Base-by-base conservation (phyloP, 768 basidiomycete species). In the Tulasnella sp. region DNA sequence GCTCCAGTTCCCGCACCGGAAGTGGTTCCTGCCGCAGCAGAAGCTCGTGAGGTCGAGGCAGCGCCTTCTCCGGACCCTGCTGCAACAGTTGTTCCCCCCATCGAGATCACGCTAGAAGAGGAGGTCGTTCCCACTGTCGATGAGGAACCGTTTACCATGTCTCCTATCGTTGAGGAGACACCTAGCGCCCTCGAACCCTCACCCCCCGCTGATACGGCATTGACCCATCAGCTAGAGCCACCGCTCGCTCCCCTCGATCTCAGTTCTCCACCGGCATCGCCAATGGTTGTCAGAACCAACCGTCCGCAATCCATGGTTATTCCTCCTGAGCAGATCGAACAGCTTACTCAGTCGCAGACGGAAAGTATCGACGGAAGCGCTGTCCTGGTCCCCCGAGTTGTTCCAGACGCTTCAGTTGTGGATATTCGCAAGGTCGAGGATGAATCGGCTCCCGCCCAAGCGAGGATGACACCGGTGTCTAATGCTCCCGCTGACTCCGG, bases 261-360 rank as follows among this genome's bases (percentile, higher is more conserved):
- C 4, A n/a, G 35, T 21, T 53, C 52, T 40, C 52, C 52, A n/a
- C 52, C 52, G 12, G 35, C 34, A n/a, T 53, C 52, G 23, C 52
- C 52, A 21, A 40, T 29, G 14, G 52, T 53, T 15, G 36, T 6
- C 17, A 40, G 23, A 21, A 21, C 15, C 49, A n/a, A 35, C 36
- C 6, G 17, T 48, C 45, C 27, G 8, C 45, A 48, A 48, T 32
- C 45, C 23, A 6, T 32, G 6, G 27, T 48, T 14, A 27, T 32
- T 14, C 45, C 45, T 31, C 14, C 45, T 3, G 45, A 15, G 6
- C 45, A 14, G 27, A 48, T n/a, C n/a, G n/a, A n/a, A n/a, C n/a
- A n/a, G n/a, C n/a, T n/a, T n/a, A n/a, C n/a, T n/a, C n/a, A n/a
- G 9, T 19, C 41, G n/a, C 17, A 43, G 27, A 19, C 41, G 7